A percentile compares a stretch with the other conserved stretches of the same genome.
These are phyloP conservation scores for Backusella mclennaniae DNA, from an alignment of 192 early-diverging fungal species.

Conservation along the genomic window DNA sequence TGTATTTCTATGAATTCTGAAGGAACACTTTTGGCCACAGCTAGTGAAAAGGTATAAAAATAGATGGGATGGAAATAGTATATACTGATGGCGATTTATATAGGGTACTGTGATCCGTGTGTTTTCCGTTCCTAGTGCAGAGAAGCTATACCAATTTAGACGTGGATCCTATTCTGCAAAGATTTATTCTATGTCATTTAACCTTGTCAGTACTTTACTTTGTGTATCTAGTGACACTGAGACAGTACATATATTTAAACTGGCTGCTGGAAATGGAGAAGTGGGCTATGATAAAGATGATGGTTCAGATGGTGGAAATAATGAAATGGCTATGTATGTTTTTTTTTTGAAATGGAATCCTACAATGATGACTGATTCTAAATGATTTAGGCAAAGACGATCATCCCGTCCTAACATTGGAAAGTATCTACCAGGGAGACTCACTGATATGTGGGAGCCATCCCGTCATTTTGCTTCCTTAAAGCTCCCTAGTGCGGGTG, in stretches of 20 bases:
- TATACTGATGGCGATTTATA: neutral
- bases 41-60: constrained; percentile 82
- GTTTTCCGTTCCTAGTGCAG: constrained; percentile 81
- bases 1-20: constrained; percentile 85
- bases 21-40: constrained; percentile 88
- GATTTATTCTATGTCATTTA: constrained; percentile 91
- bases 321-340: constrained; percentile 29
- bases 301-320: constrained; percentile 13
- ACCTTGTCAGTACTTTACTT: constrained; percentile 63
- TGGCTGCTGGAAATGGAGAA: constrained; percentile 27
- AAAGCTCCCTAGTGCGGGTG: constrained; percentile 76
- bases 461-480: constrained; percentile 90
- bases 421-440: constrained; percentile 77
- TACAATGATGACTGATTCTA: neutral
- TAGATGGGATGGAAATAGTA: too few relatives aligned
- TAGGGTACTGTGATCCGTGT: constrained; percentile 95
- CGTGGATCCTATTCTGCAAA: constrained; percentile 89
- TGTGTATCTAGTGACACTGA: constrained; percentile 88
- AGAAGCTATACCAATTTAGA: constrained; percentile 89
- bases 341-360: constrained; percentile 11
- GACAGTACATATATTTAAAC: constrained; percentile 93
- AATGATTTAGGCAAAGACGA: constrained; percentile 50
- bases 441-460: constrained; percentile 94
- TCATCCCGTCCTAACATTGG: constrained; percentile 64
- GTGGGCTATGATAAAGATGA: neutral